Evolutionary conservation across 306 rosid genomes (phyloP).

Genomic region (Cicer cuneatum): DNA sequence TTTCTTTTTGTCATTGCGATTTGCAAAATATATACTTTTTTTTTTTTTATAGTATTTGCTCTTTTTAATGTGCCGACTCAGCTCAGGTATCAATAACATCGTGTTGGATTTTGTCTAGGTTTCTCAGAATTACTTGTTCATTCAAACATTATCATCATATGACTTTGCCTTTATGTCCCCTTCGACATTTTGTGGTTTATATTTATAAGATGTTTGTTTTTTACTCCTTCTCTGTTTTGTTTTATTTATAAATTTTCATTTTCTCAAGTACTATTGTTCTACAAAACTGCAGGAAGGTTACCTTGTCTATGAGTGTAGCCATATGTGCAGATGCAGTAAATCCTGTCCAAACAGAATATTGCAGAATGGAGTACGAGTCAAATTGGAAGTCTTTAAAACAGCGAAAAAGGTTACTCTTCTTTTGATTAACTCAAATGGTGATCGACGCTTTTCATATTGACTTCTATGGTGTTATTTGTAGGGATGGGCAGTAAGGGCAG

Average conservation of each 20-base stretch:
- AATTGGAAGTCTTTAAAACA: conserved; percentile 84
- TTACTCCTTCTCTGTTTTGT: conserved; percentile 25
- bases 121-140: conserved; percentile 22
- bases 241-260: conserved; percentile 33
- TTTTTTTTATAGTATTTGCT: conserved; percentile 3
- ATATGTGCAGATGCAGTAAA: conserved; percentile 79
- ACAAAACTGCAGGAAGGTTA: conserved; percentile 87
- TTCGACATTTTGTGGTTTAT: conserved; percentile 16
- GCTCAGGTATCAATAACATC: conserved; percentile 25
- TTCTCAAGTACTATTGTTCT: conserved; percentile 33
- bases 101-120: conserved; percentile 13
- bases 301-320: conserved; percentile 94
- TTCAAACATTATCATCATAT: conserved; percentile 2
- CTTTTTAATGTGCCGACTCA: conserved; percentile 23
- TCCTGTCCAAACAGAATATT: conserved; percentile 86
- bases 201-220: neutral
- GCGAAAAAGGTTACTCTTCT: conserved; percentile 68
- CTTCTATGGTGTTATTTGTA: conserved; percentile 48
- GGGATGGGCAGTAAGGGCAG: conserved; percentile 98
- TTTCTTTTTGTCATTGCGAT: conserved; percentile 31
- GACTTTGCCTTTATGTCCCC: conserved; percentile 19
- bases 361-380: conserved; percentile 93
- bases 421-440: conserved; percentile 33
- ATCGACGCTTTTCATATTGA: conserved; percentile 43
- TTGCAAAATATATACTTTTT: conserved; percentile 2